These are phyloP conservation scores for Fragaria vesca DNA, from an alignment of 306 rosid species.

Conservation along the genomic window DNA sequence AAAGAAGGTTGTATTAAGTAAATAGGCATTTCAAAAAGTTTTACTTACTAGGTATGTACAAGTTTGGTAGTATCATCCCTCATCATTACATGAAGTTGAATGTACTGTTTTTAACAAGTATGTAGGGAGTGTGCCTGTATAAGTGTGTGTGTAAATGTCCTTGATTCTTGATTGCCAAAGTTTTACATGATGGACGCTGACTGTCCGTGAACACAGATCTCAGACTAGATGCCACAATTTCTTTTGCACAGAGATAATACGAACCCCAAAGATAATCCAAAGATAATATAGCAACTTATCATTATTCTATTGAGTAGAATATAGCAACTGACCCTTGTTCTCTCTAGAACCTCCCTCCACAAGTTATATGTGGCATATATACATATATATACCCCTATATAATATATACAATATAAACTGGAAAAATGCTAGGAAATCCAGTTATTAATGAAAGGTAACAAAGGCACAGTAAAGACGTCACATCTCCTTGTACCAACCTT, in stretches of 20 bases:
- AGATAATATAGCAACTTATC: not conserved
- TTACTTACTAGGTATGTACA: not conserved
- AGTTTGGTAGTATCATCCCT: not conserved
- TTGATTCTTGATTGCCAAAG: not conserved
- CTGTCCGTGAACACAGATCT: not conserved
- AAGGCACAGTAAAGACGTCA: slow-evolving; percentile 20
- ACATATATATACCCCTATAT: not conserved
- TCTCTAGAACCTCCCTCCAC: no score
- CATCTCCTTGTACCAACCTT: slow-evolving; percentile 35
- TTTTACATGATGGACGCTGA: not conserved
- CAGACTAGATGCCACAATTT: not conserved
- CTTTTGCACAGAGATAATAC: not conserved
- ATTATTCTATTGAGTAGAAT: no score
- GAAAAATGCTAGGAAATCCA: slow-evolving; percentile 1
- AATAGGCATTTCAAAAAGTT: not conserved
- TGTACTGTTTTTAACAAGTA: not conserved
- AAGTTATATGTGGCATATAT: not conserved
- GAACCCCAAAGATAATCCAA: not conserved
- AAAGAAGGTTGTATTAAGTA: slow-evolving; percentile 19
- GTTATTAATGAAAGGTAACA: not conserved
- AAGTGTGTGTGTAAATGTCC: not conserved
- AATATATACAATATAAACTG: not conserved
- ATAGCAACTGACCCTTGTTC: not conserved
- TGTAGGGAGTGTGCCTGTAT: not conserved
- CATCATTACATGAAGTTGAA: not conserved